Conservation (phyloP, 257 asterid genomes). For the Ehretia macrophylla region DNA sequence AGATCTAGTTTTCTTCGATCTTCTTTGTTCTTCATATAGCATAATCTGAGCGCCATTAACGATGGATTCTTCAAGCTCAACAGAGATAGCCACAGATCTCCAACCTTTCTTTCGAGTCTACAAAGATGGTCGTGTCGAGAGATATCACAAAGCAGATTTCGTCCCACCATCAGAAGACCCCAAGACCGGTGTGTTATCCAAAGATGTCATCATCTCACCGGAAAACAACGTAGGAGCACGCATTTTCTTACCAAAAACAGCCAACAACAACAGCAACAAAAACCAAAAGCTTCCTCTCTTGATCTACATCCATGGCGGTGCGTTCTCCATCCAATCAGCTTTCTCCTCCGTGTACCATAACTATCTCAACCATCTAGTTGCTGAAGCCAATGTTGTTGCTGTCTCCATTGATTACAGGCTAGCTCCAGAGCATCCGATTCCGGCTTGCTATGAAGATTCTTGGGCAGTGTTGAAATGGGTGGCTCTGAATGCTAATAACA, state of each 20-base stretch:
- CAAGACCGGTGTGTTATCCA: slow-evolving; percentile 41
- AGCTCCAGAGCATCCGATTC: slow-evolving; percentile 66
- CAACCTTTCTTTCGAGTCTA: slow-evolving; percentile 43
- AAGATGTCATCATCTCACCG: slow-evolving; percentile 49
- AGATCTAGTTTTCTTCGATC: neutral
- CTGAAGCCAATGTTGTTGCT: slow-evolving; percentile 41
- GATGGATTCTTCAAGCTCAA: neutral
- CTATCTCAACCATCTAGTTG: slow-evolving; percentile 38
- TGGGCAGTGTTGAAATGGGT: slow-evolving; percentile 56
- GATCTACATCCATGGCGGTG: slow-evolving; percentile 88
- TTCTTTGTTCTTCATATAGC: neutral
- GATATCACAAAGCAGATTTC: slow-evolving; percentile 12
- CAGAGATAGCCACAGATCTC: slow-evolving; percentile 31
- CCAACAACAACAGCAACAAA: slow-evolving; percentile 25
- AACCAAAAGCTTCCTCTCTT: slow-evolving; percentile 46
- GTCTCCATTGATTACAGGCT: slow-evolving; percentile 64
- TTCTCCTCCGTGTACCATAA: slow-evolving; percentile 47
- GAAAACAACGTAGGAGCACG: slow-evolving; percentile 41
- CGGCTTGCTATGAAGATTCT: slow-evolving; percentile 67
- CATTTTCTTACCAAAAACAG: slow-evolving; percentile 47
- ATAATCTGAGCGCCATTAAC: neutral
- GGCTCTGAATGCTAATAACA: too few relatives aligned
- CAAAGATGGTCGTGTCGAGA: slow-evolving; percentile 48
- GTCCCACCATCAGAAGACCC: slow-evolving; percentile 52
- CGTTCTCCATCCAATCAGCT: slow-evolving; percentile 47